These are phyloP conservation scores for Aspergillus aculeatus DNA, from an alignment of 2,329 filamentous ascomycete genomes.

Conservation along the genomic window DNA sequence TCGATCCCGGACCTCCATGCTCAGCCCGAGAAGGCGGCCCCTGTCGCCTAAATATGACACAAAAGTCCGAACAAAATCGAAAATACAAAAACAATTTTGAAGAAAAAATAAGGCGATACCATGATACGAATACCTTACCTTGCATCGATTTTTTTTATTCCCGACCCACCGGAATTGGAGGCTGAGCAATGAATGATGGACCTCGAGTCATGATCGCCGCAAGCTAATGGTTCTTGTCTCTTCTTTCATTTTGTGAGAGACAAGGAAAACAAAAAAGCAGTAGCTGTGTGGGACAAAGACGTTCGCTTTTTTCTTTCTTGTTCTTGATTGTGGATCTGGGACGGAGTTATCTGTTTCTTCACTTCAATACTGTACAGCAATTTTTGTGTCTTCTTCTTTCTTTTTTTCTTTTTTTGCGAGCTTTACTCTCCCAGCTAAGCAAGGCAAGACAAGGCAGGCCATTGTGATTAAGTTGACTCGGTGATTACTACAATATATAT, in stretches of 20 bases:
- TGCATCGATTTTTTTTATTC: neutral
- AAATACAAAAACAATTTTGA: neutral
- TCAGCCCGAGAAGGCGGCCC: conserved; percentile 44
- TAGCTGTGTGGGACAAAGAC: neutral
- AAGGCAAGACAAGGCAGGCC: neutral
- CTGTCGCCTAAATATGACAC: neutral
- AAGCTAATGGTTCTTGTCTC: neutral
- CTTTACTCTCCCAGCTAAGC: neutral
- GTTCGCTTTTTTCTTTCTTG: neutral
- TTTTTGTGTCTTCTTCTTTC: neutral
- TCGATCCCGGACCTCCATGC: conserved; percentile 60
- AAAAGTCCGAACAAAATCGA: neutral
- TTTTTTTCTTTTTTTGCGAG: neutral
- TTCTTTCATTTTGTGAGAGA: neutral
- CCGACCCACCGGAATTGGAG: neutral
- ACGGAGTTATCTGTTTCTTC: neutral
- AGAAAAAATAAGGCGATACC: neutral
- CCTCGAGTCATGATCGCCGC: neutral
- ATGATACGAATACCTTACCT: neutral
- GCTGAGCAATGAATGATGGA: neutral
- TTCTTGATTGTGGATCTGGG: conserved; percentile 2
- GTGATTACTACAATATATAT: neutral
- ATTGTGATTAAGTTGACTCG: neutral
- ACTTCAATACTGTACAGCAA: conserved; percentile 1
- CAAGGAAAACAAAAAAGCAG: neutral